Percentiles rank a stretch among this genome's conserved stretches.
Evolutionary conservation across 768 basidiomycete species (phyloP).

Genomic region (Agaricus blazei): DNA sequence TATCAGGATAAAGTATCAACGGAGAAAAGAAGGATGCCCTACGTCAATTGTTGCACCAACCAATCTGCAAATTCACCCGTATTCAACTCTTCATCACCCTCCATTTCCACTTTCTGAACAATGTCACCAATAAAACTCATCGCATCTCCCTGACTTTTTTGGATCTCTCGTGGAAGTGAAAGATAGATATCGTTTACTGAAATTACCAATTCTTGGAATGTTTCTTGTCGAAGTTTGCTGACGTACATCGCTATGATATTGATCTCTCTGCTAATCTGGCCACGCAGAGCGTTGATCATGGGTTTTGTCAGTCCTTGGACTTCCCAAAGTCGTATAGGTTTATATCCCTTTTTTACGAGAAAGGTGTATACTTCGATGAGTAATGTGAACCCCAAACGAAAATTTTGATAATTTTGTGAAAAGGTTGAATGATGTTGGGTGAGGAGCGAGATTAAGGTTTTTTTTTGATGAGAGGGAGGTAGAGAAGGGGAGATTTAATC

Average conservation of each 20-base stretch:
- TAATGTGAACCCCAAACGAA: conserved; percentile 46
- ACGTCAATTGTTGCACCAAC: neutral
- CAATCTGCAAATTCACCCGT: neutral
- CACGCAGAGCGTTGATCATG: conserved; percentile 42
- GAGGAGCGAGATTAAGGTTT: neutral
- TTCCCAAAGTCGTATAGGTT: conserved; percentile 26
- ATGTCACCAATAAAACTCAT: neutral
- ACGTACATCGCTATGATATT: conserved; percentile 42
- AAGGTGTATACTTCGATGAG: conserved; percentile 38
- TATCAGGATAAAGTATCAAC: neutral
- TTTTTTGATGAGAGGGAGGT: neutral
- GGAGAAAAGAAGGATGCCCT: neutral
- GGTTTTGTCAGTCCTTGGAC: conserved; percentile 25
- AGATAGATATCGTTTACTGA: neutral
- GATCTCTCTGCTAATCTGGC: conserved; percentile 35
- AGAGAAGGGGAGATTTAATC: neutral
- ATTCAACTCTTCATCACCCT: neutral
- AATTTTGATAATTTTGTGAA: conserved; percentile 8
- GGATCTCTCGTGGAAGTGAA: neutral
- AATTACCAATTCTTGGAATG: neutral
- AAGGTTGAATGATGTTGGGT: conserved; percentile 7
- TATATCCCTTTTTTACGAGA: conserved; percentile 39
- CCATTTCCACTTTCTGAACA: too few relatives aligned
- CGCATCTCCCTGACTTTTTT: neutral
- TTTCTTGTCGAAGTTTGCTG: conserved; percentile 31